Evolutionary conservation across 768 basidiomycete genomes (phyloP), one percentile per base, ranked within the genome.

Genomic region (Boletus subcaerulescens): DNA sequence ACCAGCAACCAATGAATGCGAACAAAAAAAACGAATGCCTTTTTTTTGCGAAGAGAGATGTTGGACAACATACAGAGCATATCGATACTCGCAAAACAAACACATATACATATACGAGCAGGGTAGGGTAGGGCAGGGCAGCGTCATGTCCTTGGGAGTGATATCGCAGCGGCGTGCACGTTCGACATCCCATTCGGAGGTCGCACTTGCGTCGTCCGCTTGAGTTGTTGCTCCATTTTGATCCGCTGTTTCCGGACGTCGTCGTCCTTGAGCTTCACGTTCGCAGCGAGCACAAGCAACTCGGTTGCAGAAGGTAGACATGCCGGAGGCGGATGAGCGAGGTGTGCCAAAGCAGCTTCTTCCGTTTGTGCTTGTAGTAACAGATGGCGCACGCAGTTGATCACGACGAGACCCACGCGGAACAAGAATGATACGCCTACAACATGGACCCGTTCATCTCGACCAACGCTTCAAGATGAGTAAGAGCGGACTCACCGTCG

Each of bases 191-290:
- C 70, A 22, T 61, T 71, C 0, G 65, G 59, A 38, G 66, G 58
- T 18, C 77, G 74, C 3, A 65, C 64, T 40, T 76, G 78, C 17
- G 74, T 73, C 54, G 86, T 84, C 39, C 82, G 76, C 63, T 86
- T 89, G 32, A 84, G 76, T 56, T 86, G 84, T n/a, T 81, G 82
- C 60, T 88, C 86, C 75, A 91, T 81, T 65, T 91, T 91, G 32
- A 78, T 64, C 4, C 89, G 81, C 60, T 87, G 86, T 63, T 90
- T 91, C 26, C 83, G 80, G 15, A 92, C 58, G 54, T 91, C 89
- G 53, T 91, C 89, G 60, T 91, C 90, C 64, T 87, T 91, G 55
- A 91, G 69, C 66, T 87, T 90, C 57, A 87, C 73, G 3, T 80
- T 76, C n/a, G 80, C 72, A 0, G 81, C 80, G 9, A 85, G 76